Conservation (phyloP, 495 filamentous ascomycete genomes). For the Daldinia grandis region DNA sequence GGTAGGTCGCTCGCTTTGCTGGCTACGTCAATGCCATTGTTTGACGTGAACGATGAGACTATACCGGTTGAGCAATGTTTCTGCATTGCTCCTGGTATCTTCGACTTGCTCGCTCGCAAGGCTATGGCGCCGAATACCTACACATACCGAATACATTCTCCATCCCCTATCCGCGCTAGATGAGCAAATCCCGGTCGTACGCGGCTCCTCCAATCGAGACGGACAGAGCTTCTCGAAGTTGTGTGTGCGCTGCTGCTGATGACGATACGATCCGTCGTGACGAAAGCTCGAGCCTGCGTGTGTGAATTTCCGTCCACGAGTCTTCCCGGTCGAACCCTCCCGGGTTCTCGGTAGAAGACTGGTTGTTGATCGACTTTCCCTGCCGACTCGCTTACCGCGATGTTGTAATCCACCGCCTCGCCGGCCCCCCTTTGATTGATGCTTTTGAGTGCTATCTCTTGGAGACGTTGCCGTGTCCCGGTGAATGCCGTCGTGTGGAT, state of each 20-base stretch:
- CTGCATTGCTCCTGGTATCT: slow-evolving; percentile 15
- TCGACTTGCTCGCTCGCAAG: slow-evolving; percentile 23
- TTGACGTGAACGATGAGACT: slow-evolving; percentile 24
- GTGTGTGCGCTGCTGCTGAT: slow-evolving; percentile 19
- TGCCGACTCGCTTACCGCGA: slow-evolving; percentile 36
- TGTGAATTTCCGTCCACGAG: slow-evolving; percentile 17
- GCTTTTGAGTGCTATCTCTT: slow-evolving; percentile 18
- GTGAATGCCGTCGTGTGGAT: slow-evolving; percentile 33
- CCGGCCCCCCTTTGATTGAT: slow-evolving; percentile 29
- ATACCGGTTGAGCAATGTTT: slow-evolving; percentile 12
- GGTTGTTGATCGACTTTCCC: slow-evolving; percentile 27
- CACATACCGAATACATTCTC: slow-evolving; percentile 1
- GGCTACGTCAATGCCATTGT: background rate
- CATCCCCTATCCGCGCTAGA: slow-evolving; percentile 19
- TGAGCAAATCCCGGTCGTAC: slow-evolving; percentile 23
- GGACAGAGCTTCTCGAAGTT: slow-evolving; percentile 28
- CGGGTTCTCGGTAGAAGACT: slow-evolving; percentile 19
- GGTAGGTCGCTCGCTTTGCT: slow-evolving; percentile 7
- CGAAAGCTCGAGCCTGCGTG: slow-evolving; percentile 23
- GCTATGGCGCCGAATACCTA: background rate
- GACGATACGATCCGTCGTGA: slow-evolving; percentile 18
- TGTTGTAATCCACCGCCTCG: slow-evolving; percentile 12
- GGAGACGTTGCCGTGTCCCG: slow-evolving; percentile 29
- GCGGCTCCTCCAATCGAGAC: slow-evolving; percentile 35
- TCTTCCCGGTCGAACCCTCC: slow-evolving; percentile 5